Evolutionary conservation across 352 stramenopile species (phyloP).

Genomic region (Pythium phragmiticola): DNA sequence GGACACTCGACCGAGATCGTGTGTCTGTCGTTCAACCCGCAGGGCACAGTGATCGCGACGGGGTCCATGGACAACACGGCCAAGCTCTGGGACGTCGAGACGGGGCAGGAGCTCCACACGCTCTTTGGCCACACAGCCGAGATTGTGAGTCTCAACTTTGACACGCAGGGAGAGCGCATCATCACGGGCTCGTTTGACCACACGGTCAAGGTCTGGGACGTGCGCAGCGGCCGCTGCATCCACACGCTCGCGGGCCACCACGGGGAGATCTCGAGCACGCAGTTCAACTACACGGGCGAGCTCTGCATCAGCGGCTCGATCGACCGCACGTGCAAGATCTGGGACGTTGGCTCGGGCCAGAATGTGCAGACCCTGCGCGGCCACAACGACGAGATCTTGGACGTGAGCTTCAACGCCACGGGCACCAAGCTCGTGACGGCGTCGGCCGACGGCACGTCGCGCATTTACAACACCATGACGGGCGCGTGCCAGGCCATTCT

Average conservation of each 20-base stretch:
- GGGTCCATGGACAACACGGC: conserved; percentile 94
- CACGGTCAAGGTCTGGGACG: conserved; percentile 92
- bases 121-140: conserved; percentile 93
- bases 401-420: conserved; percentile 94
- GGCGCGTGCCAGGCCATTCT: conserved; percentile 93
- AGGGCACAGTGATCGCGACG: conserved; percentile 89
- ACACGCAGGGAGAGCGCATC: conserved; percentile 91
- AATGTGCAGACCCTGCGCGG: conserved; percentile 92
- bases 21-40: conserved; percentile 94
- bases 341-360: conserved; percentile 88
- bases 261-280: conserved; percentile 94
- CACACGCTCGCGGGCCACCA: conserved; percentile 92
- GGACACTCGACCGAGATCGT: conserved; percentile 96
- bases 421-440: conserved; percentile 94
- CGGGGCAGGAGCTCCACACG: conserved; percentile 92
- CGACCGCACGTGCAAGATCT: conserved; percentile 94
- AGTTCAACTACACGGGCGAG: conserved; percentile 94
- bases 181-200: conserved; percentile 96
- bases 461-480: conserved; percentile 97
- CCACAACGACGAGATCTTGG: conserved; percentile 95
- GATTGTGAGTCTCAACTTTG: conserved; percentile 94
- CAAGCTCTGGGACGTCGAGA: conserved; percentile 96
- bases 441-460: conserved; percentile 90
- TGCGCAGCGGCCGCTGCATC: conserved; percentile 84
- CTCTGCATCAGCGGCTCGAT: conserved; percentile 94